Percentiles rank a stretch among this genome's conserved stretches.
These are phyloP conservation scores for Xylariaceae sp. DNA, from an alignment of 2,329 filamentous ascomycete genomes.

Conservation along the genomic window DNA sequence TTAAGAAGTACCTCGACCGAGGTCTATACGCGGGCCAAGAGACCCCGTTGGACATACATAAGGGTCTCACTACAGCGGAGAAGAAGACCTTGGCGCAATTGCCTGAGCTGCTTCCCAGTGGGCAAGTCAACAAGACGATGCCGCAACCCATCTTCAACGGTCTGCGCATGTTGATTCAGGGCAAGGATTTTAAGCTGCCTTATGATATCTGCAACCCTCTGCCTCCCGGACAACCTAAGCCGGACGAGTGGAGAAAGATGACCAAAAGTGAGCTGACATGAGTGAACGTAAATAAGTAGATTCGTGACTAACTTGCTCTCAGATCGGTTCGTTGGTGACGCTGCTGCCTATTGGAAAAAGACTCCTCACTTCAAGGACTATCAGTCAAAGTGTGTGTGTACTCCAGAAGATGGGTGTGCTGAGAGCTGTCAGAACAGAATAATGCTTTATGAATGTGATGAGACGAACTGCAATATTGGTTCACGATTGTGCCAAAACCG, in stretches of 20 bases:
- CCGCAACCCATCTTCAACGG: slow-evolving; percentile 81
- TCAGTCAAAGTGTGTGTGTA: slow-evolving; percentile 78
- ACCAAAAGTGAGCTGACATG: slow-evolving; percentile 72
- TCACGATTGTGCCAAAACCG: slow-evolving; percentile 80
- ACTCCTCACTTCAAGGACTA: slow-evolving; percentile 74
- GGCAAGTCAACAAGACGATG: slow-evolving; percentile 59
- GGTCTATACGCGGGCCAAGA: slow-evolving; percentile 88
- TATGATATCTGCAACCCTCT: slow-evolving; percentile 89
- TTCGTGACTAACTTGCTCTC: slow-evolving; percentile 36
- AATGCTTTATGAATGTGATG: slow-evolving; percentile 97
- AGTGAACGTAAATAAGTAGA: background rate
- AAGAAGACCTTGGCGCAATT: slow-evolving; percentile 54
- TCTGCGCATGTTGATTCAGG: slow-evolving; percentile 68
- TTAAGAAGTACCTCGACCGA: slow-evolving; percentile 78
- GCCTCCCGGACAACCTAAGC: slow-evolving; percentile 83
- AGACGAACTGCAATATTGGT: slow-evolving; percentile 81
- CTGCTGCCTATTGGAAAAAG: slow-evolving; percentile 79
- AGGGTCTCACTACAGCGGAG: slow-evolving; percentile 53
- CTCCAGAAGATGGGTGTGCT: slow-evolving; percentile 76
- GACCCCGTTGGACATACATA: slow-evolving; percentile 48
- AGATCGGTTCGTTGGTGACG: slow-evolving; percentile 92
- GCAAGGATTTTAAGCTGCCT: slow-evolving; percentile 84
- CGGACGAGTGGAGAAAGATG: slow-evolving; percentile 89
- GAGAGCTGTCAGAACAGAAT: slow-evolving; percentile 92
- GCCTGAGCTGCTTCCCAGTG: slow-evolving; percentile 50